Percentiles rank a stretch among this genome's conserved stretches.
Conservation (phyloP, 768 basidiomycete species). For the Russula griseocarnosa region DNA sequence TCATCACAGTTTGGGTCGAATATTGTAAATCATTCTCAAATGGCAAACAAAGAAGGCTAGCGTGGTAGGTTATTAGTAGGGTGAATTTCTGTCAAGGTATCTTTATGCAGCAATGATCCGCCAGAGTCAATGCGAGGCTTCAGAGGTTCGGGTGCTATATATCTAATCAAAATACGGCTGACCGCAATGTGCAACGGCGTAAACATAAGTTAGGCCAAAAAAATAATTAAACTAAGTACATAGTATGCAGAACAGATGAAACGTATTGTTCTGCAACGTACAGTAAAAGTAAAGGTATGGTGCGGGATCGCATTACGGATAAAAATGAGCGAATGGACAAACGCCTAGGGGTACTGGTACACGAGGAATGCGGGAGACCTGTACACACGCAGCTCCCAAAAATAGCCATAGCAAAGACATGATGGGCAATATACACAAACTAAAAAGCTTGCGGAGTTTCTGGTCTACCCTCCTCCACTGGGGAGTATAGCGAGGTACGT, state of each 20-base stretch:
- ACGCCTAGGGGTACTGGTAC: constrained; percentile 10
- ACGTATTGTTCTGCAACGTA: constrained; percentile 3
- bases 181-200: not conserved
- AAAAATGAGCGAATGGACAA: not conserved
- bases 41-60: no score
- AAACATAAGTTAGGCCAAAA: not conserved
- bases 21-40: no score
- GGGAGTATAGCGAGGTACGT: constrained; percentile 8
- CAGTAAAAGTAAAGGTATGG: constrained; percentile 21
- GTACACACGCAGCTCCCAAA: constrained; percentile 1
- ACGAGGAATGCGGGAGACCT: constrained; percentile 5
- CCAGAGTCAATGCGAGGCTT: no score
- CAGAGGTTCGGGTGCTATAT: not conserved
- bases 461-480: not conserved
- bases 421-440: not conserved
- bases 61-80: no score
- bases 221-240: constrained; percentile 14
- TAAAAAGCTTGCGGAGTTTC: constrained; percentile 25
- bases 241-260: constrained; percentile 15
- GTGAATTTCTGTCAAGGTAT: no score
- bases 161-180: not conserved
- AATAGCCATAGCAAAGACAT: not conserved
- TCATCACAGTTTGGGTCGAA: no score
- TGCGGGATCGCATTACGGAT: constrained; percentile 17
- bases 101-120: not conserved